Base-by-base conservation (phyloP, 768 basidiomycete species). In the Psilocybe cubensis region DNA sequence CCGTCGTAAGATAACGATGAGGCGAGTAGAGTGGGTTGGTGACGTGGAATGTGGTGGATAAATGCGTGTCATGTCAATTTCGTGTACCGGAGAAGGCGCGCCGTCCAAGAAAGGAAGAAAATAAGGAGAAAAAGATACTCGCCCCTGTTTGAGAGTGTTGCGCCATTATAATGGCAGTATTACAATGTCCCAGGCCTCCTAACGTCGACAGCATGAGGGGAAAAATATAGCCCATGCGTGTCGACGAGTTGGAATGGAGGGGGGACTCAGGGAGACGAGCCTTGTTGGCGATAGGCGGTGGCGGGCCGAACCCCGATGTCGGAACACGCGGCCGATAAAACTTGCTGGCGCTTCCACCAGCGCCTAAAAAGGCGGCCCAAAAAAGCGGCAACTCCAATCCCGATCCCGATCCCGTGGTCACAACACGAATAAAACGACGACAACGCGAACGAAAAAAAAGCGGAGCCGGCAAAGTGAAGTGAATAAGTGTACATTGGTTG, bases 201-300 rank as follows among this genome's bases (percentile, higher is more conserved):
- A 33, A 52, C 50, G 57, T 54, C 24, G 44, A 41, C 56, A 38
- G 52, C 43, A 53, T 54, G 61, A 63, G 62, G 59, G 57, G 62
- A 65, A 65, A 65, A 65, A 65, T 57, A 65, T 63, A 62, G 46
- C 64, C 63, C 61, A 59, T 47, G 51, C 24, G 12, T 47, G 57
- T 18, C 43, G n/a, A 56, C 61, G 52, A 49, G 45, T 55, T 64
- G 50, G 56, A 52, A 51, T 43, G 43, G 46, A 51, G 35, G 47
- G 53, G 52, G 41, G 12, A 29, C 20, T 29, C 3, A 23, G 9
- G 35, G 48, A 38, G 51, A 46, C 11, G 17, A 10, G 52, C 17
- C 46, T n/a, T n/a, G n/a, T n/a, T n/a, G n/a, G n/a, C n/a, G n/a
- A n/a, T n/a, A n/a, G n/a, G n/a, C n/a, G n/a, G n/a, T n/a, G n/a